phyloP scores from a whole-genome alignment of 2,329 filamentous ascomycete genomes.

The Fragosphaeria purpurea region DNA sequence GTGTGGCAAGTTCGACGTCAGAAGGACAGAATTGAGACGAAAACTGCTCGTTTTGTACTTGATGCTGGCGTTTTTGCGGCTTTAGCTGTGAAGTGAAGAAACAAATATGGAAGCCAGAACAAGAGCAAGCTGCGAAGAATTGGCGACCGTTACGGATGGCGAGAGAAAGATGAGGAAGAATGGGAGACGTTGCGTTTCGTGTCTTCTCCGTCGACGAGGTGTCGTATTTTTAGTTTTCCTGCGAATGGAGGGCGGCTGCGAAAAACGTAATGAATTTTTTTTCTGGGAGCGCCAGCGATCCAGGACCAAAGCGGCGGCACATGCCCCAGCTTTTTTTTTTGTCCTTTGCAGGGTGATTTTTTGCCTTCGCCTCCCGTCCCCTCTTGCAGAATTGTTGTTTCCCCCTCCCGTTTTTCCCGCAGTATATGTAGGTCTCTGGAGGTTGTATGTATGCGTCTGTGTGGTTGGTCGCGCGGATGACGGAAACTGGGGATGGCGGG shows the following conservation, averaged over 20 bases:
- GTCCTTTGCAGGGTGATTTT: neutral
- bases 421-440: neutral
- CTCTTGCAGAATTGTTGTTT: neutral
- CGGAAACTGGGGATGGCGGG: conserved; percentile 4
- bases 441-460: neutral
- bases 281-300: neutral
- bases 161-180: too few species aligned
- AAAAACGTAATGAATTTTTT: neutral
- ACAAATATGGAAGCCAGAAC: too few species aligned
- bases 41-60: too few species aligned
- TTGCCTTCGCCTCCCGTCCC: neutral
- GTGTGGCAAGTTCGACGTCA: too few species aligned
- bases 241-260: neutral
- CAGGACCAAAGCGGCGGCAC: conserved; percentile 5
- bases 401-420: neutral
- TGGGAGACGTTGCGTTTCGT: too few species aligned
- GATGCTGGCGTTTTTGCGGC: too few species aligned
- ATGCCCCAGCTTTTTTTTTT: conserved; percentile 2
- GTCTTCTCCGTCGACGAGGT: too few species aligned
- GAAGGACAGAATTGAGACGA: too few species aligned
- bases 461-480: conserved; percentile 6
- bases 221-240: neutral
- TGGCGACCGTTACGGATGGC: too few species aligned
- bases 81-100: too few species aligned
- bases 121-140: too few species aligned